These are phyloP conservation scores for Cicer chorassanicum DNA, from an alignment of 306 rosid species.

Conservation along the genomic window DNA sequence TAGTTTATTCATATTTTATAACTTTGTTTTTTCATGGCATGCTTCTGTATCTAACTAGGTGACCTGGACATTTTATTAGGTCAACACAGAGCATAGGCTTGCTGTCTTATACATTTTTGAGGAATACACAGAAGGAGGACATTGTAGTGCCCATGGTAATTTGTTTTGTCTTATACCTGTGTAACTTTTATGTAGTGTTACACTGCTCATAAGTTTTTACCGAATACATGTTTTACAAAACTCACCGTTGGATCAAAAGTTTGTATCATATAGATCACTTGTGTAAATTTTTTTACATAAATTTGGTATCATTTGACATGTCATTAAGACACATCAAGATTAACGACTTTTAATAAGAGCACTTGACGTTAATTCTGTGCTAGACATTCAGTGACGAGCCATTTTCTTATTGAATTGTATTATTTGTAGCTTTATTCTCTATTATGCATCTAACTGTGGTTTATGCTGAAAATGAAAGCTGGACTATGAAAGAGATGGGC, in stretches of 20 bases:
- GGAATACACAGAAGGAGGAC: slow-evolving; percentile 93
- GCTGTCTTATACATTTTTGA: slow-evolving; percentile 92
- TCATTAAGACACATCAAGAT: background rate
- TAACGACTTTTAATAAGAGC: background rate
- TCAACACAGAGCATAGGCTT: slow-evolving; percentile 91
- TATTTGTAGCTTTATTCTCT: slow-evolving; percentile 24
- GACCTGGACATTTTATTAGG: slow-evolving; percentile 51
- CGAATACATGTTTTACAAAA: background rate
- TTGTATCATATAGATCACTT: background rate
- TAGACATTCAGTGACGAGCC: slow-evolving; percentile 9
- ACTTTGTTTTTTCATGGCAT: slow-evolving; percentile 27
- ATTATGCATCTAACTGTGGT: slow-evolving; percentile 47
- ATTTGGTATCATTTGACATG: background rate
- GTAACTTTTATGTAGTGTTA: background rate
- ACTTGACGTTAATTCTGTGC: background rate
- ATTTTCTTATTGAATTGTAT: slow-evolving; percentile 31
- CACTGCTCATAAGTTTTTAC: background rate
- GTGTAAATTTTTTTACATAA: background rate
- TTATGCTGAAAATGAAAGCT: slow-evolving; percentile 59
- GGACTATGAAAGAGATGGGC: slow-evolving; percentile 75
- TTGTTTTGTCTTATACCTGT: slow-evolving; percentile 23
- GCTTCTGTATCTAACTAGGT: slow-evolving; percentile 52
- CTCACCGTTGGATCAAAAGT: background rate
- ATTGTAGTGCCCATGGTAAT: slow-evolving; percentile 97
- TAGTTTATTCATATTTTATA: slow-evolving; percentile 1